Evolutionary conservation across 2,329 filamentous ascomycete species (phyloP), one percentile per base, ranked within the genome.

Genomic region (Sphaceloma murrayae): DNA sequence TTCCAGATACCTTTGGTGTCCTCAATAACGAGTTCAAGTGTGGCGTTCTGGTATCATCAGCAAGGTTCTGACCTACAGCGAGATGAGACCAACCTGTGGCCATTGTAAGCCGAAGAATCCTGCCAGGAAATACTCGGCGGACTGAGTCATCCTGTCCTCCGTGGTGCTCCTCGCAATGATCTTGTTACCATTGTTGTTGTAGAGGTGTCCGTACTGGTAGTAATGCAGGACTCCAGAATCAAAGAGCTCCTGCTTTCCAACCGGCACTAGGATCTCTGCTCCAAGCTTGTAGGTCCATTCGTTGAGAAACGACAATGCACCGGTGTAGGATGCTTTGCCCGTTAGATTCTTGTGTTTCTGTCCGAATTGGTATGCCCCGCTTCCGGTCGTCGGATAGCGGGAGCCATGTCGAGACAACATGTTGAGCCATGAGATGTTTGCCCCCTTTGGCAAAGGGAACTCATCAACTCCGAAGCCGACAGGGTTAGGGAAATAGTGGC

Each of bases 91-190:
- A n/a, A 45, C 42, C 32, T 45, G 70, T 1, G 77, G 71, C 82
- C 82, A 87, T 34, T 80, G 74, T 0, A 85, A 69, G 0, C 82
- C 82, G 56, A 87, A 87, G 65, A 87, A 87, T 0, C 83, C 83
- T 4, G 82, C 79, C 56, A 86, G 64, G 62, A 85, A 87, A 60
- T 87, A 82, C 60, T 87, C 82, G 2, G 82, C 82, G 29, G 74
- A 80, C 58, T 86, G 79, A 16, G 82, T 66, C 82, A 87, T 87
- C 17, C 83, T 76, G 56, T 84, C 77, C 58, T 87, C 80, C 1
- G 82, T 84, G 1, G 82, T 85, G 1, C 81, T 85, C 19, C 82
- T 72, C 11, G 77, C 80, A 46, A 86, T 74, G 48, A 87, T 77
- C 63, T 84, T 86, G 61, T 71, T 79, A 46, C 75, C 72, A 4